A percentile compares a stretch with the other conserved stretches of the same genome.
These are phyloP conservation scores for Umbelopsis isabellina DNA, from an alignment of 192 early-diverging fungal genomes.

Conservation along the genomic window DNA sequence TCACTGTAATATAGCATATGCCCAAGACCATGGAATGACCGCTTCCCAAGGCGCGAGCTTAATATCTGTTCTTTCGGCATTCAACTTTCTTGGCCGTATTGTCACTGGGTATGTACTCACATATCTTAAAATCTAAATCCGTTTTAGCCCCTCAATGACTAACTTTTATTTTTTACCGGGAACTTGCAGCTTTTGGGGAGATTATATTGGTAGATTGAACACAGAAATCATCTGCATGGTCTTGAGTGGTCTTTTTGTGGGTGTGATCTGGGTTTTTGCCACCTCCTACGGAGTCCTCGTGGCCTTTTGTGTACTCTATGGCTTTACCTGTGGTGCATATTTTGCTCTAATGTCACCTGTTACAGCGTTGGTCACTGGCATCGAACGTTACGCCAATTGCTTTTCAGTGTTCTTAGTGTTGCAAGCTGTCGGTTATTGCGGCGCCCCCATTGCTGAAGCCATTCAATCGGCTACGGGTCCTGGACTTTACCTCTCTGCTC, in stretches of 20 bases:
- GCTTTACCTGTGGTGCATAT: constrained; percentile 35
- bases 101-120: constrained; percentile 24
- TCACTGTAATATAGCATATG: constrained; percentile 27
- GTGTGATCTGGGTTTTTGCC: constrained; percentile 41
- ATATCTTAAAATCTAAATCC: not conserved
- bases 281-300: constrained; percentile 30
- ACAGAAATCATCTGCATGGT: constrained; percentile 25
- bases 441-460: constrained; percentile 33
- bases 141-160: too few species aligned
- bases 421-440: constrained; percentile 20
- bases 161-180: not conserved
- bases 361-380: constrained; percentile 32
- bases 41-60: constrained; percentile 20
- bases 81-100: constrained; percentile 34
- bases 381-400: constrained; percentile 28
- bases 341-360: constrained; percentile 40
- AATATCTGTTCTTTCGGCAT: constrained; percentile 28
- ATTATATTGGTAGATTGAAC: constrained; percentile 37
- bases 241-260: constrained; percentile 27
- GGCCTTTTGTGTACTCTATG: constrained; percentile 38
- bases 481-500: constrained; percentile 28
- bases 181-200: constrained; percentile 2
- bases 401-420: constrained; percentile 28
- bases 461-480: constrained; percentile 23
- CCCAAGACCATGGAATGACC: constrained; percentile 20